These are phyloP conservation scores for Pichia heedii DNA, from an alignment of 805 yeast species.

Conservation along the genomic window DNA sequence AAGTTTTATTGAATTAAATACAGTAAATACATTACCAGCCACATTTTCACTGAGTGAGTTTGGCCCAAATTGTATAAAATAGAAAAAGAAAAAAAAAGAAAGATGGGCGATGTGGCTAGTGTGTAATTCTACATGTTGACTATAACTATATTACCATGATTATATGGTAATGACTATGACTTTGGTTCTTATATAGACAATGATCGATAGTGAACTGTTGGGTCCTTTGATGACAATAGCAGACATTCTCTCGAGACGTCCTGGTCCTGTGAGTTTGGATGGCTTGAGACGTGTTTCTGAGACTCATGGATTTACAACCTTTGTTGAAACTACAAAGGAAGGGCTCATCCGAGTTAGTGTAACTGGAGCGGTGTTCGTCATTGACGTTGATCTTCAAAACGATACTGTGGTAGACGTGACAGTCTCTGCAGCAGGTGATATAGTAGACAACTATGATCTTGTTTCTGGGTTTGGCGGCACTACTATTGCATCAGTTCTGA, in stretches of 20 bases:
- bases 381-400: slow-evolving; percentile 28
- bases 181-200: too few species aligned
- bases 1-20: too few species aligned
- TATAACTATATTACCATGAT: too few species aligned
- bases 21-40: too few species aligned
- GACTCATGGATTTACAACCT: slow-evolving; percentile 30
- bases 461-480: slow-evolving; percentile 14
- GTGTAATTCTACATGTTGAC: too few species aligned
- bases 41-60: too few species aligned
- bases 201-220: slow-evolving; percentile 25
- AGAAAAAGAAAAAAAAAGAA: too few species aligned
- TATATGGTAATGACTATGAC: too few species aligned
- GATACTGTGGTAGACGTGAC: slow-evolving; percentile 16
- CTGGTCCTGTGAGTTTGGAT: slow-evolving; percentile 27
- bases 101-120: too few species aligned
- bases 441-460: slow-evolving; percentile 20
- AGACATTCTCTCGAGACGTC: slow-evolving; percentile 27
- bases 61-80: too few species aligned
- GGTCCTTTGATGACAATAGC: slow-evolving; percentile 26
- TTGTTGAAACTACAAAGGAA: slow-evolving; percentile 4
- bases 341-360: slow-evolving; percentile 20
- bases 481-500: slow-evolving; percentile 9
- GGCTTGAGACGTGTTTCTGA: slow-evolving; percentile 28
- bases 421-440: slow-evolving; percentile 24
- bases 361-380: slow-evolving; percentile 27